A percentile compares a stretch with the other conserved stretches of the same genome.
phyloP scores from a whole-genome alignment of 1,284 basidiomycete species.

The Prillingera fragicola region DNA sequence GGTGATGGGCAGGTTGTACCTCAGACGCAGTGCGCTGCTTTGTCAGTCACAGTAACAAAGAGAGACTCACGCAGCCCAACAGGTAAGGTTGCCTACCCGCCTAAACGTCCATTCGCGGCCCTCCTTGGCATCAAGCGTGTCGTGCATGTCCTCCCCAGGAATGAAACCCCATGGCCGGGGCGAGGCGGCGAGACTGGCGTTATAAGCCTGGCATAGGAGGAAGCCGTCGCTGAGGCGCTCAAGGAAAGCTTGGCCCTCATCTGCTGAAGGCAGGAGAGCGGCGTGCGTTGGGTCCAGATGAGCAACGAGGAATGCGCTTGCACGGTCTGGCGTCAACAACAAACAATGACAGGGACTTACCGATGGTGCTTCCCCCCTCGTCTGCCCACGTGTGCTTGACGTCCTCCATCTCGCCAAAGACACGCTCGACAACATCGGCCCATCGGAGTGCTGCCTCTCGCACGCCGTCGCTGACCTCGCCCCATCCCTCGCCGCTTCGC shows the following conservation, averaged over 20 bases:
- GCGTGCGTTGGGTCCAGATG: slow-evolving; percentile 31
- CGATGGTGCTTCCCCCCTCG: slow-evolving; percentile 57
- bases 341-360: slow-evolving; percentile 18
- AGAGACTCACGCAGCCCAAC: slow-evolving; percentile 44
- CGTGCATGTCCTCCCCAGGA: slow-evolving; percentile 41
- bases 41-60: neutral
- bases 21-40: slow-evolving; percentile 37
- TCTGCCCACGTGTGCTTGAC: slow-evolving; percentile 22
- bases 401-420: slow-evolving; percentile 22
- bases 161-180: slow-evolving; percentile 45
- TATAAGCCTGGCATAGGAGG: slow-evolving; percentile 41
- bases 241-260: neutral
- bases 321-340: slow-evolving; percentile 23
- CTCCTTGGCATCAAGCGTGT: slow-evolving; percentile 30
- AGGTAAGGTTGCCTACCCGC: slow-evolving; percentile 40
- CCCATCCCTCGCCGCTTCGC: slow-evolving; percentile 17
- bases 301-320: slow-evolving; percentile 33
- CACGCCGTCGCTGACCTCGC: slow-evolving; percentile 14
- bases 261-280: slow-evolving; percentile 20
- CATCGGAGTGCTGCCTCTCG: slow-evolving; percentile 30
- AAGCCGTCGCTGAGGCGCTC: slow-evolving; percentile 38
- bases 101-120: slow-evolving; percentile 45
- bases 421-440: slow-evolving; percentile 33
- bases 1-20: slow-evolving; percentile 39
- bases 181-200: slow-evolving; percentile 27